These are phyloP conservation scores for Tuber microsphaerosporum DNA, from an alignment of 495 filamentous ascomycete species.

Conservation along the genomic window DNA sequence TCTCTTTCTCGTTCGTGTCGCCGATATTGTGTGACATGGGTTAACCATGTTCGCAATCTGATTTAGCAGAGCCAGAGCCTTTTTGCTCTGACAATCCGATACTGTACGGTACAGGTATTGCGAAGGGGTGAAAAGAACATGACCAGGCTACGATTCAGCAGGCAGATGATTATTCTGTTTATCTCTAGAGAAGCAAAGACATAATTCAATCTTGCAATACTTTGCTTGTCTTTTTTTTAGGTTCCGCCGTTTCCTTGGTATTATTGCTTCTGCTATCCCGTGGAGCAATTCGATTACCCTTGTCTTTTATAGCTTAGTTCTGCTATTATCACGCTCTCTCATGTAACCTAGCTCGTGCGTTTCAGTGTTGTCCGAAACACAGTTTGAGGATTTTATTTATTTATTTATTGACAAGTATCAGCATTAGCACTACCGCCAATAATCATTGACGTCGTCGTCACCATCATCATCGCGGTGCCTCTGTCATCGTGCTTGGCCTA, in stretches of 20 bases:
- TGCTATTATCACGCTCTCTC: background rate
- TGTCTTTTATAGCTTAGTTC: background rate
- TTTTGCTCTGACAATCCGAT: background rate
- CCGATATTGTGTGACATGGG: background rate
- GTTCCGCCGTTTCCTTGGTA: background rate
- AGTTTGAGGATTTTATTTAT: background rate
- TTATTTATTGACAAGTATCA: background rate
- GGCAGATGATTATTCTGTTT: background rate
- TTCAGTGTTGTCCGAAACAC: background rate
- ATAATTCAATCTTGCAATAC: background rate
- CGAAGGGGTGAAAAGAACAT: background rate
- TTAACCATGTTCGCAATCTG: background rate
- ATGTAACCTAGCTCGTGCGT: background rate
- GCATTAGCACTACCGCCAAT: background rate
- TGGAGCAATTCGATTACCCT: background rate
- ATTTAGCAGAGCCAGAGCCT: background rate
- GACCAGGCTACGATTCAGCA: background rate
- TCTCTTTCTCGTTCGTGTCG: background rate
- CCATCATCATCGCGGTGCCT: background rate
- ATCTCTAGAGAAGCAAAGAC: background rate
- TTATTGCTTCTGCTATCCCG: background rate
- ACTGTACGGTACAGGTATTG: no score
- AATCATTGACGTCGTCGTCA: background rate
- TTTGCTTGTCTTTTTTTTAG: background rate
- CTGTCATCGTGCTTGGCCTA: background rate